Evolutionary conservation across 192 early-diverging fungal genomes (phyloP).

Genomic region (Dissophora globulifera): DNA sequence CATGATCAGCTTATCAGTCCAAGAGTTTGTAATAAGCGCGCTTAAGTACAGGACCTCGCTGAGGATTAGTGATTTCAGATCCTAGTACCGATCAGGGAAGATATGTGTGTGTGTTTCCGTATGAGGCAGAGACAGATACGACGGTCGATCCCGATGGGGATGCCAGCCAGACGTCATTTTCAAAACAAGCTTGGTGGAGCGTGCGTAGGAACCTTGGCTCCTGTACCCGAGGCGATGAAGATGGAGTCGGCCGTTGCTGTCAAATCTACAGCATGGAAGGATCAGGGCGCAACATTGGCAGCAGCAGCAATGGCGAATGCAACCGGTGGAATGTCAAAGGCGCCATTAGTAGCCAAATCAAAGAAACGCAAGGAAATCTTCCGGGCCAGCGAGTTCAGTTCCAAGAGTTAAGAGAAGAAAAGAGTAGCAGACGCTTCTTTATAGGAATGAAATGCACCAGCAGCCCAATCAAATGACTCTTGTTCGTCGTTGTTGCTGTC

Average conservation of each 20-base stretch:
- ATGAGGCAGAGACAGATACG: slow-evolving; percentile 42
- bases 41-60: too few relatives aligned
- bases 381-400: slow-evolving; percentile 27
- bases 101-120: too few relatives aligned
- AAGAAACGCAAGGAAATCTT: slow-evolving; percentile 46
- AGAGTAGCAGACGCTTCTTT: too few relatives aligned
- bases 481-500: too few relatives aligned
- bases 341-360: background rate
- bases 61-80: too few relatives aligned
- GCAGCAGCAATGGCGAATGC: background rate
- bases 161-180: slow-evolving; percentile 14
- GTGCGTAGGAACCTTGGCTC: background rate
- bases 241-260: background rate
- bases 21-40: too few relatives aligned
- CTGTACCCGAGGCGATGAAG: background rate
- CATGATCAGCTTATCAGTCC: too few relatives aligned
- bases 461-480: too few relatives aligned
- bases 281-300: background rate
- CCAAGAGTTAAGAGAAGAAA: slow-evolving; percentile 10
- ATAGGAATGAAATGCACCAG: too few relatives aligned
- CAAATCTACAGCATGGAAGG: slow-evolving; percentile 16
- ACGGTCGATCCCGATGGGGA: slow-evolving; percentile 47
- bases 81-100: too few relatives aligned
- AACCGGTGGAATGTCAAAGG: background rate
- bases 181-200: background rate